Base-by-base conservation (phyloP, 768 basidiomycete genomes). In the Naganishia friedmannii region DNA sequence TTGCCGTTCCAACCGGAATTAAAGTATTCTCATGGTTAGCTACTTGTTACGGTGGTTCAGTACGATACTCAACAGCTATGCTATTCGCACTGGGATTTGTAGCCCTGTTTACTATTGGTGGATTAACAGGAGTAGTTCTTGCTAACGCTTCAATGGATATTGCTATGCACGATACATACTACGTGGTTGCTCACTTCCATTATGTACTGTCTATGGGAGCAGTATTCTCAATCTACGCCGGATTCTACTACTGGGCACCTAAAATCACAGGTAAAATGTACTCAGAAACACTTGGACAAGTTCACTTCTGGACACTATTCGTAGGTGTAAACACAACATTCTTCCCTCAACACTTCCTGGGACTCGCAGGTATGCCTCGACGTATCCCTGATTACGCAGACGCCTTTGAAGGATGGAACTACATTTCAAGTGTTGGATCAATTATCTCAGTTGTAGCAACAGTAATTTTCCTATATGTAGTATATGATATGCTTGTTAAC, bases 371-470 rank as follows among this genome's bases (percentile, higher is more conserved):
- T 12, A 55, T 55, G 54, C 54, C 72, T 42, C 72, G 69, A 28
- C 69, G 72, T 45, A 70, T 73, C 29, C 65, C 69, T 65, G 72
- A 70, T 66, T 73, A 73, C 69, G 69, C 72, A 26, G 69, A 73
- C 53, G 69, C 73, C 45, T 74, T 72, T 31, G 72, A 71, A 48
- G 69, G 55, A 68, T 73, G 74, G 72, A 74, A 74, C 72, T 54
- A 63, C 32, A 69, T 74, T 37, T 73, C 74, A 65, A 74, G 74
- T 71, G 65, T 73, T 29, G 74, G 72, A 68, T 71, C 72, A 70
- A 71, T 73, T 8, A 66, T 74, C 34, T 74, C 74, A 71, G 74
- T 73, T 34, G 72, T 67, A 60, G 74, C 72, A 58, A 73, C 74
- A 55, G 70, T 46, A 28, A 66, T 74, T 34, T 73, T 74, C 70